These are phyloP conservation scores for Yamadazyma atlantica DNA, from an alignment of 1,139 yeast genomes.

Conservation along the genomic window DNA sequence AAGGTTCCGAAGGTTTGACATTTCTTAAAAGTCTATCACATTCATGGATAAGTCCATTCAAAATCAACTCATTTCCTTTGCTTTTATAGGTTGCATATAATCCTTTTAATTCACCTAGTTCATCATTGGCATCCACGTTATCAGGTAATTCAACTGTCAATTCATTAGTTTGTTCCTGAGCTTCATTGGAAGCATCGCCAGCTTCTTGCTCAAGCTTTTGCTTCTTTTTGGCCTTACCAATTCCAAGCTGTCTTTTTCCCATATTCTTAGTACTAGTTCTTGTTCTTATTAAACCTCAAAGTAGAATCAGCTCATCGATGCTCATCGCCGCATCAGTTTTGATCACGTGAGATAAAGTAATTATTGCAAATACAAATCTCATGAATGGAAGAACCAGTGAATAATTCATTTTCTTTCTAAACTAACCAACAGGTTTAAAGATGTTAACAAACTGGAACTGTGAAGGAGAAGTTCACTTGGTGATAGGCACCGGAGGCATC, in stretches of 20 bases:
- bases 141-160: conserved; percentile 70
- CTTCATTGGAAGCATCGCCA: conserved; percentile 10
- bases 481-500: conserved; percentile 55
- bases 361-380: conserved; percentile 7
- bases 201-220: conserved; percentile 30
- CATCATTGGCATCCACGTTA: conserved; percentile 74
- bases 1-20: conserved; percentile 16
- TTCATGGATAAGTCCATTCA: conserved; percentile 89
- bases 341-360: conserved; percentile 2
- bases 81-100: conserved; percentile 62
- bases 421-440: background rate
- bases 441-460: conserved; percentile 32
- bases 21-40: conserved; percentile 77
- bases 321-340: background rate
- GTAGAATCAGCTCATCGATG: conserved; percentile 1
- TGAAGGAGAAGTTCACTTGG: conserved; percentile 53
- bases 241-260: conserved; percentile 80
- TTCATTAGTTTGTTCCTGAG: conserved; percentile 31
- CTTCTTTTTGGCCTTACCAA: conserved; percentile 63
- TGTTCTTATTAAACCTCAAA: background rate
- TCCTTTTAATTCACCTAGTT: conserved; percentile 68
- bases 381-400: too few species aligned
- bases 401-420: background rate
- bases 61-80: conserved; percentile 58
- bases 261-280: too few species aligned